phyloP scores from a whole-genome alignment of 2,329 filamentous ascomycete genomes.

The Xylaria arbuscula region DNA sequence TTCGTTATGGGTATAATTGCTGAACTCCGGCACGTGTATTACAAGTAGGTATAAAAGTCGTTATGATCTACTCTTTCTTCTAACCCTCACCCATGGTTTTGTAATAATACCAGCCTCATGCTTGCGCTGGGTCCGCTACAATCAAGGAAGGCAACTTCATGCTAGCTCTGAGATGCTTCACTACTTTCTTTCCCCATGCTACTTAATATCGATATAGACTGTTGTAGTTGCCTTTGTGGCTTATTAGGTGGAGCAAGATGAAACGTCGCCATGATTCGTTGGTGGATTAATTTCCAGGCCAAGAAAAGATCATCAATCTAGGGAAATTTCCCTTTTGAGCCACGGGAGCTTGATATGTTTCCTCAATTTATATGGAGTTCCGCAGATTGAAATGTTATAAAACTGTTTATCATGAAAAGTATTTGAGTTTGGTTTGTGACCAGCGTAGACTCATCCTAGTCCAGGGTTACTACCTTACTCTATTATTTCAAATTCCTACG shows the following conservation, averaged over 20 bases:
- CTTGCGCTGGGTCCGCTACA: background rate
- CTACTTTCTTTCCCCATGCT: background rate
- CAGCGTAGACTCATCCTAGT: background rate
- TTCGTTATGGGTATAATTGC: too few species aligned
- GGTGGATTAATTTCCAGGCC: constrained; percentile 33
- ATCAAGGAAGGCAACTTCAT: background rate
- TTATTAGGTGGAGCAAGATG: constrained; percentile 18
- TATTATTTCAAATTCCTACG: background rate
- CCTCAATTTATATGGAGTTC: background rate
- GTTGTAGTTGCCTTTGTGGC: constrained; percentile 8
- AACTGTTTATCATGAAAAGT: background rate
- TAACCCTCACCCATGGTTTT: background rate
- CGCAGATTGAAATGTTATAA: background rate
- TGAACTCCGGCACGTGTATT: too few species aligned
- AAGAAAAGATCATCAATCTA: constrained; percentile 6
- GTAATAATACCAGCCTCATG: background rate
- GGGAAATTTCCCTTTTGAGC: constrained; percentile 20
- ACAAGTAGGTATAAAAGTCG: too few species aligned
- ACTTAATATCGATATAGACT: background rate
- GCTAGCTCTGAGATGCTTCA: background rate
- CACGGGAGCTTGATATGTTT: background rate
- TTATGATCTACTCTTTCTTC: background rate
- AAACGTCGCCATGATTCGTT: constrained; percentile 27
- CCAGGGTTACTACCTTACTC: background rate
- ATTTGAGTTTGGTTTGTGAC: background rate